A percentile compares a stretch with the other conserved stretches of the same genome.
Evolutionary conservation across 1,139 yeast species (phyloP).

Genomic region (Lizanozyma gosingica): DNA sequence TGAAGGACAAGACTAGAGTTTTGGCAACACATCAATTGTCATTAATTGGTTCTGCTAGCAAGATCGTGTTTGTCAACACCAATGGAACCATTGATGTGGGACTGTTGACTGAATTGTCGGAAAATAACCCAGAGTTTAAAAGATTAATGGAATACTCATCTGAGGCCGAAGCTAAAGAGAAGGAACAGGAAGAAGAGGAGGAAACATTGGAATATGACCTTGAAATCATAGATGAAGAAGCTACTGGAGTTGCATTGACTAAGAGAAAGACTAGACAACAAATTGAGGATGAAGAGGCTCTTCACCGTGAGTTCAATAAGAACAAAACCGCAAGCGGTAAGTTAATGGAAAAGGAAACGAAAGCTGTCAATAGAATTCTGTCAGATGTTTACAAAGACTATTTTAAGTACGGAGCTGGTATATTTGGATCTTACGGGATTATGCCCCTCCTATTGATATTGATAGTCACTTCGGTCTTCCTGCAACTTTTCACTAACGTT

Average conservation of each 20-base stretch:
- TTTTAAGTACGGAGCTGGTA: conserved; percentile 1
- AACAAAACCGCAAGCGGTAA: conserved; percentile 14
- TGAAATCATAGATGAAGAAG: conserved; percentile 12
- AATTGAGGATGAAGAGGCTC: conserved; percentile 1
- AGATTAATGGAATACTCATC: conserved; percentile 23
- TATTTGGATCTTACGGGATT: conserved; percentile 2
- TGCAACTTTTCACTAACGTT: conserved; percentile 20
- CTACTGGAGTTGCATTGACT: conserved; percentile 9
- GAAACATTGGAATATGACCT: conserved; percentile 10
- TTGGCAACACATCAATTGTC: conserved; percentile 42
- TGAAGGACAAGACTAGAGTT: conserved; percentile 30
- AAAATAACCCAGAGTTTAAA: conserved; percentile 17
- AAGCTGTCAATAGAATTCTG: conserved; percentile 19
- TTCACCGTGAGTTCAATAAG: conserved; percentile 13
- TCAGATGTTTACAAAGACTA: conserved; percentile 9
- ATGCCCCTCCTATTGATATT: conserved; percentile 12
- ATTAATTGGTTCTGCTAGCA: conserved; percentile 32
- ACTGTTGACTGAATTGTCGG: conserved; percentile 26
- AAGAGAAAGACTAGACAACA: conserved; percentile 1
- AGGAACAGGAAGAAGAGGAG: conserved; percentile 13
- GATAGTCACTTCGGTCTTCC: conserved; percentile 16
- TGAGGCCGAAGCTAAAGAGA: conserved; percentile 17
- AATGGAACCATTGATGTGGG: conserved; percentile 32
- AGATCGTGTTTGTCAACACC: conserved; percentile 30
- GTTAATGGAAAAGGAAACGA: conserved; percentile 21